Base-by-base conservation (phyloP, 1,139 yeast genomes). In the Debaryomyces sp. region DNA sequence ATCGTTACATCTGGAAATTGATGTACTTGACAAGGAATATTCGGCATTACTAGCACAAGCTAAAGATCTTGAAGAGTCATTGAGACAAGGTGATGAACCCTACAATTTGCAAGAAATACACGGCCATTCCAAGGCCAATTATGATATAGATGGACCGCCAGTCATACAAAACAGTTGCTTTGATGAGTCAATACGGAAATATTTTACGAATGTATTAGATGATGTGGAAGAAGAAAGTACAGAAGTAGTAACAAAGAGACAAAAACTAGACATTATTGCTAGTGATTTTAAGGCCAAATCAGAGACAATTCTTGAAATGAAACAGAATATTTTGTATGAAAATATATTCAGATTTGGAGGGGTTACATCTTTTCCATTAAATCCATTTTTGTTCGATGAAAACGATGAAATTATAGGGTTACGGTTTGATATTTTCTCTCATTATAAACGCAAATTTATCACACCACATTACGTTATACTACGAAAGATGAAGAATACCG, bases 401-500 rank as follows among this genome's bases (percentile, higher is more conserved):
- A 58, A 57, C 26, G 64, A 57, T 13, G 65, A 64, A 29, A 52
- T 66, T 12, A 47, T 74, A 41, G 80, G 80, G 0, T 42, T 75
- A 13, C 56, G 80, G 13, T 74, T 75, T 50, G 80, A 75, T 47
- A 54, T 62, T 4, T 65, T 59, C 51, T 62, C 72, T 5, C 58
- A 59, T 21, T 38, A 49, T 8, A 47, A 57, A 3, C 43, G 51
- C 6, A 52, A 47, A 24, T 74, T 63, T 51, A 34, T 58, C 9
- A 56, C 60, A 9, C 77, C 80, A 2, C 76, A 73, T 55, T 75
- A 75, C 55, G 68, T 69, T 10, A 74, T 75, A 3, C 58, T 75
- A 15, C 57, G 66, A 26, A 63, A 60, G 46, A 53, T 49, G 12
- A 45, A 40, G 5, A 37, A 44, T 10, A 37, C 43, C 1, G 54